phyloP scores from a whole-genome alignment of 345 rosid species.

The Pistacia atlantica region DNA sequence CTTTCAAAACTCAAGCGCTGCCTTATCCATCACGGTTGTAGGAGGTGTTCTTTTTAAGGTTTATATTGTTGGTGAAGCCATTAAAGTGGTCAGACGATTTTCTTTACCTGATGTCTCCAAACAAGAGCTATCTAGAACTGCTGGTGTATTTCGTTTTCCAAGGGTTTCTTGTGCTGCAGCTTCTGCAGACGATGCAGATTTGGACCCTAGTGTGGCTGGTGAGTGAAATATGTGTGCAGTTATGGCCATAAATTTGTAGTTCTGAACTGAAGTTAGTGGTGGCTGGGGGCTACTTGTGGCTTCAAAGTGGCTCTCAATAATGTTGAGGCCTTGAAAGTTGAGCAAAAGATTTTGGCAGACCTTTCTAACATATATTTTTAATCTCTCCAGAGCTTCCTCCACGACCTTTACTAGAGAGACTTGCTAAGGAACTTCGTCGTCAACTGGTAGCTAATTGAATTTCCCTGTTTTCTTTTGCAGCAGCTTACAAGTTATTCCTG shows the following conservation, averaged over 20 bases:
- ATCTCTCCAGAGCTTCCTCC: constrained; percentile 76
- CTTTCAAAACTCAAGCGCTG: not conserved
- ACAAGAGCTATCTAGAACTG: constrained; percentile 49
- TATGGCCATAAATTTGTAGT: not conserved
- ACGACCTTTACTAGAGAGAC: constrained; percentile 69
- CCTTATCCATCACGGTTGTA: constrained; percentile 27
- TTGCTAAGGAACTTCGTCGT: constrained; percentile 71
- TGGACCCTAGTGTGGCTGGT: constrained; percentile 68
- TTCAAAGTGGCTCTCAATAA: not conserved
- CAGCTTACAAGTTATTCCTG: not conserved
- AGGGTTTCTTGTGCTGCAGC: constrained; percentile 74
- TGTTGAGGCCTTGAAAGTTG: not conserved
- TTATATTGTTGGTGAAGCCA: constrained; percentile 82
- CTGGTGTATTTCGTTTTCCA: constrained; percentile 64
- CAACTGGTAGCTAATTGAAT: constrained; percentile 47
- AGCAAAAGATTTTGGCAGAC: not conserved
- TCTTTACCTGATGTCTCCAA: constrained; percentile 83
- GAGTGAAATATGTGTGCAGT: not conserved
- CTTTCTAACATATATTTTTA: constrained; percentile 13
- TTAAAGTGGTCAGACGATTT: constrained; percentile 78
- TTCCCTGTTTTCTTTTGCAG: not conserved
- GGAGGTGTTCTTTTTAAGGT: constrained; percentile 85
- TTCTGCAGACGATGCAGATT: constrained; percentile 70
- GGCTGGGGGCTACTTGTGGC: not conserved
- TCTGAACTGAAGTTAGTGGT: constrained; percentile 9